These are phyloP conservation scores for Cadophora gregata DNA, from an alignment of 2,329 filamentous ascomycete species.

Conservation along the genomic window DNA sequence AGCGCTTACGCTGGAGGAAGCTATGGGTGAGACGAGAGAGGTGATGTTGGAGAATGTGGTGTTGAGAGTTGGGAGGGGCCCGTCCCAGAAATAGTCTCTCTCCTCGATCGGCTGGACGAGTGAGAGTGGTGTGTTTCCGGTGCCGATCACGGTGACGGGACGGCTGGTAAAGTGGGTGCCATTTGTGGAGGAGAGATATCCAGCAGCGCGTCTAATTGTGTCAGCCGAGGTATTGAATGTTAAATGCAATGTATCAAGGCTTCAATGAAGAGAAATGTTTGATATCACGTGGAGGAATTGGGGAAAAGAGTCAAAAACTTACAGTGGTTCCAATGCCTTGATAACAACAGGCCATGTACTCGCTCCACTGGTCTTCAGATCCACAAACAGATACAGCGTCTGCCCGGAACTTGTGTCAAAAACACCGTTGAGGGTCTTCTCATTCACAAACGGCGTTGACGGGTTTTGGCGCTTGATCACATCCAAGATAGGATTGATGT, in stretches of 20 bases:
- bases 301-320: slow-evolving; percentile 45
- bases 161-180: slow-evolving; percentile 34
- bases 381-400: slow-evolving; percentile 69
- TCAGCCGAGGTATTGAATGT: background rate
- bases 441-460: slow-evolving; percentile 50
- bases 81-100: slow-evolving; percentile 67
- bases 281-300: slow-evolving; percentile 3
- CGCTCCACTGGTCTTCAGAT: slow-evolving; percentile 63
- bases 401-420: slow-evolving; percentile 61
- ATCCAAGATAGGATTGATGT: slow-evolving; percentile 41
- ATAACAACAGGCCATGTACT: slow-evolving; percentile 63
- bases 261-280: background rate
- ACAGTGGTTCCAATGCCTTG: slow-evolving; percentile 62
- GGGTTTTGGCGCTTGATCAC: slow-evolving; percentile 40
- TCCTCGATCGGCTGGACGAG: slow-evolving; percentile 52
- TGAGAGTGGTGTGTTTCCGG: slow-evolving; percentile 51
- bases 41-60: slow-evolving; percentile 41
- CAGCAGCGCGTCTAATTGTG: slow-evolving; percentile 41
- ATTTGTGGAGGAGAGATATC: slow-evolving; percentile 38
- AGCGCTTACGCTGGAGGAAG: slow-evolving; percentile 60
- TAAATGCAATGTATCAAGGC: background rate
- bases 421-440: slow-evolving; percentile 61
- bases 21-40: slow-evolving; percentile 45
- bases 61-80: slow-evolving; percentile 39
- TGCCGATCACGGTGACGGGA: slow-evolving; percentile 42